Percentiles rank a stretch among this genome's conserved stretches.
Conservation (phyloP, 1,284 basidiomycete species). For the Melanopsichium pennsylvanicum region DNA sequence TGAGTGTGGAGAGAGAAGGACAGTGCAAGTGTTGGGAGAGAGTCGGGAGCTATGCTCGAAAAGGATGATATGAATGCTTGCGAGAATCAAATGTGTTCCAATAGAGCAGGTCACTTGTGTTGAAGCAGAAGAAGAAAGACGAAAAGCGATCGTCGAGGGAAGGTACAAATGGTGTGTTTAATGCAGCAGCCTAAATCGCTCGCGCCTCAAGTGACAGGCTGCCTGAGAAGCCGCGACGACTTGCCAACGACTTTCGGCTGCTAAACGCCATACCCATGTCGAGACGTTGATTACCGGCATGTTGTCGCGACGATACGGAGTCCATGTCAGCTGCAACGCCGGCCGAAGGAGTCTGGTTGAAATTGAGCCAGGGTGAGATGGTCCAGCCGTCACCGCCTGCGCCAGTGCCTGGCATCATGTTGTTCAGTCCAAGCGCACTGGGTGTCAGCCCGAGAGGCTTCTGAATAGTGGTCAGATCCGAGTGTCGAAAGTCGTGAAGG, state of each 20-base stretch:
- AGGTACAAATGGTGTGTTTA: too few relatives aligned
- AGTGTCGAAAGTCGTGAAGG: constrained; percentile 20
- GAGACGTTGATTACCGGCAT: constrained; percentile 6
- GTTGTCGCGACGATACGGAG: background rate
- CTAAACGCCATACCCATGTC: constrained; percentile 16
- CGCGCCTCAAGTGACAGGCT: constrained; percentile 27
- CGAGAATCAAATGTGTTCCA: constrained; percentile 20
- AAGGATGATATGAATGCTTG: constrained; percentile 5
- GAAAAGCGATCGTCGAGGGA: too few relatives aligned
- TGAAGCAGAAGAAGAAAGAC: background rate
- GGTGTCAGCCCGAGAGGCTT: constrained; percentile 35
- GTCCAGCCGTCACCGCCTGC: constrained; percentile 37
- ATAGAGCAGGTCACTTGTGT: background rate
- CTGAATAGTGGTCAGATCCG: constrained; percentile 15
- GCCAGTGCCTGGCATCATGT: constrained; percentile 12
- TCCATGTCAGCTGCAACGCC: constrained; percentile 11
- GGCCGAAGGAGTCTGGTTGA: constrained; percentile 21
- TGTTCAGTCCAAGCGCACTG: constrained; percentile 24
- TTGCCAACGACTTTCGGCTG: constrained; percentile 23
- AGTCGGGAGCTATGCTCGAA: constrained; percentile 3
- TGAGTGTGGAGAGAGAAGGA: too few relatives aligned
- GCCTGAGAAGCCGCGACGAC: constrained; percentile 42
- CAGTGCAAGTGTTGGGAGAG: background rate
- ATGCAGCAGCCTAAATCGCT: background rate
- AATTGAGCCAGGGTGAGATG: constrained; percentile 47